A percentile compares a stretch with the other conserved stretches of the same genome.
Conservation (phyloP, 495 filamentous ascomycete species). For the Penicillium canescens region DNA sequence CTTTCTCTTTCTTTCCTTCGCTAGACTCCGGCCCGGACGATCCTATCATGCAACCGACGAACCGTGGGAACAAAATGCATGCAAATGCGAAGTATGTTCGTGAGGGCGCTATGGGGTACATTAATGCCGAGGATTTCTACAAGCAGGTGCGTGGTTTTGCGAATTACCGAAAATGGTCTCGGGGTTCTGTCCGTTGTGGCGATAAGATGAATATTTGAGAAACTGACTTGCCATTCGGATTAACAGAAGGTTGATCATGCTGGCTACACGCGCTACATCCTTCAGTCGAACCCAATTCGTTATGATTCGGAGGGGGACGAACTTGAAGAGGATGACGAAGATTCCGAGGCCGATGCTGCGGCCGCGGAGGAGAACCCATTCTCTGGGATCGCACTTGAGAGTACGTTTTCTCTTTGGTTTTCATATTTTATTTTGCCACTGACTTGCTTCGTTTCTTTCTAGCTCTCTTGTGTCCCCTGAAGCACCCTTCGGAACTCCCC, state of each 20-base stretch:
- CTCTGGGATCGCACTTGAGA: conserved; percentile 75
- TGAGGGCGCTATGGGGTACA: conserved; percentile 69
- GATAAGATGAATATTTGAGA: conserved; percentile 10
- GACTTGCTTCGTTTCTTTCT: conserved; percentile 7
- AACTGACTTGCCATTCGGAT: conserved; percentile 5
- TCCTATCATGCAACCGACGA: conserved; percentile 74
- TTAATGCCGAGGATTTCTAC: conserved; percentile 74
- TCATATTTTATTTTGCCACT: background rate
- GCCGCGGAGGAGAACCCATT: conserved; percentile 83
- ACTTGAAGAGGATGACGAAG: conserved; percentile 70
- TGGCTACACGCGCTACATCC: conserved; percentile 80
- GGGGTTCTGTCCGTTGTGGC: conserved; percentile 1
- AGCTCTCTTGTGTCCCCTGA: conserved; percentile 88
- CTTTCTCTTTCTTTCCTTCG: conserved; percentile 1
- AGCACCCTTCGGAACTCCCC: conserved; percentile 80
- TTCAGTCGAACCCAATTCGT: conserved; percentile 69
- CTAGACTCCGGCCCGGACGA: conserved; percentile 89
- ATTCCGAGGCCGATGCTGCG: conserved; percentile 70
- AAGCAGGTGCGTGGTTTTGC: conserved; percentile 65
- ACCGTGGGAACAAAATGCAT: conserved; percentile 90
- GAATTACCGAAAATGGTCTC: background rate
- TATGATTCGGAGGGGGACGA: conserved; percentile 88
- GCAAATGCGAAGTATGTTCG: conserved; percentile 77
- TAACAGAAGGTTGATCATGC: conserved; percentile 77
- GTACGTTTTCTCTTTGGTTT: conserved; percentile 49